These are phyloP conservation scores for Chloromonas sp. DNA, from an alignment of 163 green algal species.

Conservation along the genomic window DNA sequence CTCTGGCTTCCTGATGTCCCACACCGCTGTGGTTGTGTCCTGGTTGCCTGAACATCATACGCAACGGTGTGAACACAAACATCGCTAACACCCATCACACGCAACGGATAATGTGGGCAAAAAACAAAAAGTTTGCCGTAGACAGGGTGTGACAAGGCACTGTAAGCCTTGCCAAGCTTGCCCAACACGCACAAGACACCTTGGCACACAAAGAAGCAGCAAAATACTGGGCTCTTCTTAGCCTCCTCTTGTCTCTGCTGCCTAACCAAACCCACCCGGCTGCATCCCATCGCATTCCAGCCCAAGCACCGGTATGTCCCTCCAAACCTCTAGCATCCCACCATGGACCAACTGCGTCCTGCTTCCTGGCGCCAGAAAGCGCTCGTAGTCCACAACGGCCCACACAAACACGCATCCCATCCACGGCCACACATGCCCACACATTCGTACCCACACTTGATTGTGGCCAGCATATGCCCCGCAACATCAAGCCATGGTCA, in stretches of 20 bases:
- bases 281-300: too few species aligned
- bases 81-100: background rate
- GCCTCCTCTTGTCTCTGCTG: too few species aligned
- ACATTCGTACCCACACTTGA: background rate
- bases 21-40: constrained; percentile 74
- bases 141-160: too few species aligned
- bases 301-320: too few species aligned
- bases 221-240: too few species aligned
- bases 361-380: too few species aligned
- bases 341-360: too few species aligned
- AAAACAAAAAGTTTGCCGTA: background rate
- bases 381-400: too few species aligned
- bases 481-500: background rate
- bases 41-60: constrained; percentile 68
- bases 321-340: too few species aligned
- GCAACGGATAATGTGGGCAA: background rate
- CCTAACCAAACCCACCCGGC: too few species aligned
- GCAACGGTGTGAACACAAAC: background rate
- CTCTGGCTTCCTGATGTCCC: constrained; percentile 58
- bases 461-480: constrained; percentile 7
- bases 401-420: too few species aligned
- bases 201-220: too few species aligned
- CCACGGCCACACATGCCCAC: background rate
- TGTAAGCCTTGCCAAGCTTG: background rate
- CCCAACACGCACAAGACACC: background rate